Conservation (phyloP, 1,139 yeast species). For the Pichia sp. region DNA sequence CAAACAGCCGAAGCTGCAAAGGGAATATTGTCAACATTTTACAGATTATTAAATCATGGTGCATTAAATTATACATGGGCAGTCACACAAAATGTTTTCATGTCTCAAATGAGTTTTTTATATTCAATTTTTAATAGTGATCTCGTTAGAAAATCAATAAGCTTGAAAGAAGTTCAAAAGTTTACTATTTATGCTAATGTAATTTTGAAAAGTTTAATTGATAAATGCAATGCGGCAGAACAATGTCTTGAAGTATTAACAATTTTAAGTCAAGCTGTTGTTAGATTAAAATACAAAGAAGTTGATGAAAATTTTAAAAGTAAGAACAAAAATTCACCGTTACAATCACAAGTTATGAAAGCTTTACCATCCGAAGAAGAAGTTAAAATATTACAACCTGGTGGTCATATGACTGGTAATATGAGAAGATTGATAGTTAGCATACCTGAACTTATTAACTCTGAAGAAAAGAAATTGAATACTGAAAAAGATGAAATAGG, state of each 20-base stretch:
- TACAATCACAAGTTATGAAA: slow-evolving; percentile 14
- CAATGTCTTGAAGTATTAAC: slow-evolving; percentile 69
- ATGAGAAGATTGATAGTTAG: slow-evolving; percentile 37
- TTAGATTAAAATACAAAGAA: slow-evolving; percentile 50
- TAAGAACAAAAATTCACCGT: slow-evolving; percentile 1
- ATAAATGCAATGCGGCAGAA: slow-evolving; percentile 72
- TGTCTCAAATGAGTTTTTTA: slow-evolving; percentile 82
- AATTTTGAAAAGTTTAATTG: slow-evolving; percentile 56
- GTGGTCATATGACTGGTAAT: slow-evolving; percentile 37
- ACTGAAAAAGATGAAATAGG: neutral
- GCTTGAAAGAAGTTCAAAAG: slow-evolving; percentile 47
- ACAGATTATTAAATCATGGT: slow-evolving; percentile 47
- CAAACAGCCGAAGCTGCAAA: slow-evolving; percentile 61
- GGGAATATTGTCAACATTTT: slow-evolving; percentile 59
- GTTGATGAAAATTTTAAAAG: neutral
- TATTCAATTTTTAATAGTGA: slow-evolving; percentile 68
- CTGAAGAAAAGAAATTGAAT: neutral
- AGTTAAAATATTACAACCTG: slow-evolving; percentile 31
- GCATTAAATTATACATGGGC: slow-evolving; percentile 87
- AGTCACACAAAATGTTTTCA: slow-evolving; percentile 79
- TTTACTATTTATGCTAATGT: slow-evolving; percentile 53
- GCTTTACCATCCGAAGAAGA: slow-evolving; percentile 29
- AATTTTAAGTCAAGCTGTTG: slow-evolving; percentile 64
- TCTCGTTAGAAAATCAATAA: slow-evolving; percentile 42
- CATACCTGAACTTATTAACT: slow-evolving; percentile 21